Evolutionary conservation across 257 asterid genomes (phyloP), one percentile per base, ranked within the genome.

Genomic region (Datura wrightii): DNA sequence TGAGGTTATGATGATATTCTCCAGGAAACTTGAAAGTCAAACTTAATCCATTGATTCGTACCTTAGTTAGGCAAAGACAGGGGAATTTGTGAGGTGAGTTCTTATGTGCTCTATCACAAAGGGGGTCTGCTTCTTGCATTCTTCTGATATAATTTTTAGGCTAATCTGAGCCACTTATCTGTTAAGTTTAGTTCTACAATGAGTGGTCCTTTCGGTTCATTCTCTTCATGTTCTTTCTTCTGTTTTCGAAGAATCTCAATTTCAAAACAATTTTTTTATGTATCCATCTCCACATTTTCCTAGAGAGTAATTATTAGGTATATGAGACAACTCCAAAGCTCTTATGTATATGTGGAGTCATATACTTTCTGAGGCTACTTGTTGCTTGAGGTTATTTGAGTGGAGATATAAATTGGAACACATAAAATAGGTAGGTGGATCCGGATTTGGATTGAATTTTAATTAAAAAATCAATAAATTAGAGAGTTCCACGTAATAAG

Each of bases 1-100:
- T 31, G 41, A 48, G 81, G 81, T 87, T 86, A 39, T 86, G 87
- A 80, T 86, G 83, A 86, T 86, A 18, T 18, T 59, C 42, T 44
- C 65, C 79, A 83, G 79, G 71, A 79, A 63, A 84, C 82, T 24
- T 44, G 48, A 81, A 13, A n/a, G 0, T 48, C 80, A 69, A 50
- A n/a, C n/a, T n/a, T n/a, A n/a, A n/a, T n/a, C n/a, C n/a, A n/a
- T n/a, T n/a, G 84, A 46, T 14, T 65, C 53, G 85, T 70, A 79
- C 70, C 89, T 84, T 84, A 87, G 85, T 54, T 14, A 84, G 83
- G 87, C 83, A 84, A 50, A 55, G 9, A 9, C 9, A 15, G 53
- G 16, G 41, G 16, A 31, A 34, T 5, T 62, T 62, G 70, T 63
- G 42, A 63, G 42, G 42, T 34, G 3, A 9, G 41, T 63, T 63